Evolutionary conservation across 805 yeast genomes (phyloP).

Genomic region (Yarrowia sp.): DNA sequence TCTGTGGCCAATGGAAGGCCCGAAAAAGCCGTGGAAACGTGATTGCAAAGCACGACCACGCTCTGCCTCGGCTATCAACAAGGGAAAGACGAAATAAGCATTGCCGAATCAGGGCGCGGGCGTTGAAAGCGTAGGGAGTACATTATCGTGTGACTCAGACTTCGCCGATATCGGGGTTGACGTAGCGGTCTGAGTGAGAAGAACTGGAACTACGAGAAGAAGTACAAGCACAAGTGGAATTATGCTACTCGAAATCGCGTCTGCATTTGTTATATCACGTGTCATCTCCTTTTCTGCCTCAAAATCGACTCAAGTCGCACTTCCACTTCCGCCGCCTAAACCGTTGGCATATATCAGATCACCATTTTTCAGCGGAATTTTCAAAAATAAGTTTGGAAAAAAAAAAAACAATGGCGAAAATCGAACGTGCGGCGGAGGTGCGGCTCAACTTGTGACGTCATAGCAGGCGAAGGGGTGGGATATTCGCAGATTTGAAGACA

Average conservation of each 20-base stretch:
- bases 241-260: too few relatives aligned
- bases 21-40: not conserved
- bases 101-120: not conserved
- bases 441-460: not conserved
- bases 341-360: not conserved
- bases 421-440: not conserved
- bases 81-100: not conserved
- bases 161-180: not conserved
- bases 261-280: too few relatives aligned
- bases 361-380: not conserved
- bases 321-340: too few relatives aligned
- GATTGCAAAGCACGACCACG: not conserved
- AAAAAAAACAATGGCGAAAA: not conserved
- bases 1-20: not conserved
- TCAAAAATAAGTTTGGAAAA: not conserved
- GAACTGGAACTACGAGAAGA: too few relatives aligned
- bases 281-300: too few relatives aligned
- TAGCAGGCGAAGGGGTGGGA: not conserved
- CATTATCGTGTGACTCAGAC: conserved; percentile 6
- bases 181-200: too few relatives aligned
- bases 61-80: conserved; percentile 10
- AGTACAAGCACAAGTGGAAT: too few relatives aligned
- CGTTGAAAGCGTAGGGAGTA: not conserved
- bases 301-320: too few relatives aligned
- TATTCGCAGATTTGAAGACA: too few relatives aligned